Evolutionary conservation across 176 grass and related monocot genomes (phyloP).

Genomic region (Aegilops speltoides): DNA sequence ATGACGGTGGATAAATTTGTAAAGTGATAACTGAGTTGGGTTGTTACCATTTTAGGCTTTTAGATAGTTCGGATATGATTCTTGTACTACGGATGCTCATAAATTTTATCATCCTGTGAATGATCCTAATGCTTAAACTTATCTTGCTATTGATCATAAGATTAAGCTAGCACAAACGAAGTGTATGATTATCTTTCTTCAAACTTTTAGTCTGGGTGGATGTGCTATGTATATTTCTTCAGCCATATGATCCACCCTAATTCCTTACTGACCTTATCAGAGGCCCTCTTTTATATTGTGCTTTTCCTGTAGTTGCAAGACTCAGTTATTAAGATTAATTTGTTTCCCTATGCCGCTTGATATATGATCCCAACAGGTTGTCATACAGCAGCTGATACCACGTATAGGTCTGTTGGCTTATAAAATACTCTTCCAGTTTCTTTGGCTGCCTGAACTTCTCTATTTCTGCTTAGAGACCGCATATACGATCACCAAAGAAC

Average conservation of each 20-base stretch:
- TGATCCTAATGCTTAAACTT: constrained; percentile 20
- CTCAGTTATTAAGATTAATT: background rate
- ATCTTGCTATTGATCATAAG: constrained; percentile 1
- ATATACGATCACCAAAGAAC: background rate
- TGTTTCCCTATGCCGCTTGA: background rate
- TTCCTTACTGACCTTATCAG: background rate
- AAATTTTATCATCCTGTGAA: background rate
- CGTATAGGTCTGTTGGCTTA: background rate
- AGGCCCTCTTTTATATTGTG: constrained; percentile 4
- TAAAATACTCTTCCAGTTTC: constrained; percentile 5
- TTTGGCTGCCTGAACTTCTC: constrained; percentile 1
- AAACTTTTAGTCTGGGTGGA: background rate
- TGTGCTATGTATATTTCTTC: background rate
- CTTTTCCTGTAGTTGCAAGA: background rate
- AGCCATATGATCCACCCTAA: background rate
- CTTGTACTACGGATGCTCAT: background rate
- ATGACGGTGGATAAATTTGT: background rate
- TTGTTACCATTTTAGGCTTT: background rate
- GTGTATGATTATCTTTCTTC: background rate
- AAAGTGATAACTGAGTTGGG: constrained; percentile 7
- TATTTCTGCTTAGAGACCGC: background rate
- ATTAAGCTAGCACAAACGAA: constrained; percentile 21
- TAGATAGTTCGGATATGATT: background rate
- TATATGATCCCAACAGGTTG: background rate
- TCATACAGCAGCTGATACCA: background rate